Conservation (phyloP, 176 grass and related monocot species). For the Thalia dealbata region DNA sequence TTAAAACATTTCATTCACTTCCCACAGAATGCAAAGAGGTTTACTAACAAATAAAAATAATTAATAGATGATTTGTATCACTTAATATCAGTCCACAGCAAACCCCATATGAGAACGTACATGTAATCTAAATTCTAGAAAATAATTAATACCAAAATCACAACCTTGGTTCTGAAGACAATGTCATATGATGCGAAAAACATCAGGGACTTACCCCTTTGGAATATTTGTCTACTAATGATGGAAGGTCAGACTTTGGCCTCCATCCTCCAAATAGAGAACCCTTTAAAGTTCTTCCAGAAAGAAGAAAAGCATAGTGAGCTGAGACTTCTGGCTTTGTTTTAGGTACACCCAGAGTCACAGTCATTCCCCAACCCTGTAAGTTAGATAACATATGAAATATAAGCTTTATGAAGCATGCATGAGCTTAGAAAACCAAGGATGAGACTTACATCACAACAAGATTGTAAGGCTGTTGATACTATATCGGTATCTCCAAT, state of each 20-base stretch:
- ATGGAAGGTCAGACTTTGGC: constrained; percentile 88
- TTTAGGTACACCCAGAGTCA: constrained; percentile 96
- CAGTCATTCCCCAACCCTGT: constrained; percentile 85
- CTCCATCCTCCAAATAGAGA: constrained; percentile 97
- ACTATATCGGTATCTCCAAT: constrained; percentile 77
- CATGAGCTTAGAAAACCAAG: constrained; percentile 22
- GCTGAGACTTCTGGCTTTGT: constrained; percentile 49
- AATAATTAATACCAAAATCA: neutral
- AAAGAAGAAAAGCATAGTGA: constrained; percentile 82
- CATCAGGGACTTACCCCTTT: constrained; percentile 42
- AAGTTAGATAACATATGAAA: constrained; percentile 17
- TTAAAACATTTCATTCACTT: neutral
- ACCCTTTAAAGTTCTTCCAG: constrained; percentile 91
- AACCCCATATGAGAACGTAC: too few species aligned
- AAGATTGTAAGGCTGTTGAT: constrained; percentile 73
- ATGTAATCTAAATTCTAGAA: neutral
- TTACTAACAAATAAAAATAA: too few species aligned
- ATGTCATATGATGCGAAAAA: neutral
- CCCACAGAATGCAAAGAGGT: neutral
- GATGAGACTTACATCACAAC: constrained; percentile 68
- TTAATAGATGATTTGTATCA: too few species aligned
- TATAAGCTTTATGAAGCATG: neutral
- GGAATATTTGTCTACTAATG: constrained; percentile 64
- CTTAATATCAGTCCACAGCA: too few species aligned
- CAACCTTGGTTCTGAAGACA: neutral